Evolutionary conservation across 2,329 filamentous ascomycete species (phyloP), one percentile per base, ranked within the genome.

Genomic region (Davidsoniella eucalypti): DNA sequence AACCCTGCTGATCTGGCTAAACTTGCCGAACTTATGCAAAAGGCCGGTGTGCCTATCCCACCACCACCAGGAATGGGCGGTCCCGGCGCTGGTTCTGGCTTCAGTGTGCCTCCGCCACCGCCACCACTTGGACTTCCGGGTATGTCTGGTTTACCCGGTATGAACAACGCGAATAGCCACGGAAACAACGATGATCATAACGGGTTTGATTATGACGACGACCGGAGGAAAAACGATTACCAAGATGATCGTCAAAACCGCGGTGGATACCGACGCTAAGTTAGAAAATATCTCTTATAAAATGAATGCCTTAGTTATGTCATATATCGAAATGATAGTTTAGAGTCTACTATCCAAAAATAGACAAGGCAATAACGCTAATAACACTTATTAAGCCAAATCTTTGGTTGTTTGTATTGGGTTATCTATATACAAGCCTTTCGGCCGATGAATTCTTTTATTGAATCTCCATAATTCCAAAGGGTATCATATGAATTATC

Each of bases 11-110:
- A 80, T 58, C 69, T 78, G 36, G 73, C 75, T 10, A 74, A 73
- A 55, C 69, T 82, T 17, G 69, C 77, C 18, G 76, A 80, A 59
- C 66, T 81, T 61, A 80, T 82, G 70, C 75, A 78, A 58, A 76
- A 76, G 58, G 76, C 77, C 2, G 78, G 78, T 12, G 65, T 82
- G 12, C 74, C 73, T 8, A 72, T 79, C 7, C 80, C 78, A 0
- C 74, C 72, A 2, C 72, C 69, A 7, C 72, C 73, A 5, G 65
- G 65, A 8, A 57, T 68, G 5, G 65, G 67, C 0, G 68, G 70
- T 37, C 47, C 52, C 3, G 50, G 50, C 6, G 36, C 47, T 29
- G 44, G 63, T 4, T 18, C 50, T 8, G 50, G 50, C 38, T 52
- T 52, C 16, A 6, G 61, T 1, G 59, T 64, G 44, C 63, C 65